A percentile compares a stretch with the other conserved stretches of the same genome.
These are phyloP conservation scores for Fennellomyces sp. DNA, from an alignment of 371 early-diverging fungal genomes.

Conservation along the genomic window DNA sequence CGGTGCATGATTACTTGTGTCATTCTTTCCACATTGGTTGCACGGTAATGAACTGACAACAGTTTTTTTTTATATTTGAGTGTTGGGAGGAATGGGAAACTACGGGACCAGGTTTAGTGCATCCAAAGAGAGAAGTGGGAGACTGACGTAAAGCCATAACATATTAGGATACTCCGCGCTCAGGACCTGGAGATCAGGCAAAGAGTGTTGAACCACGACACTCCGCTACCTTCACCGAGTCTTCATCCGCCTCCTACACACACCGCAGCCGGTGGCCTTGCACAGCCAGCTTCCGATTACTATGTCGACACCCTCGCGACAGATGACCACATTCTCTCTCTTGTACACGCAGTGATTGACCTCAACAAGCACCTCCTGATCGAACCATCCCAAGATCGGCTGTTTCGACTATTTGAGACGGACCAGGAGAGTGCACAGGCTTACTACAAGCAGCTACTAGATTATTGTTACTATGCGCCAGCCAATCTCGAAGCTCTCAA, in stretches of 20 bases:
- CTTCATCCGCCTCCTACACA: conserved; percentile 10
- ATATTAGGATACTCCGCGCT: conserved; percentile 37
- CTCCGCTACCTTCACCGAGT: conserved; percentile 19
- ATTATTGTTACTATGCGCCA: conserved; percentile 35
- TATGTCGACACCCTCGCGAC: conserved; percentile 30
- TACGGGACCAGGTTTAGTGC: too few relatives aligned
- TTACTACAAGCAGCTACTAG: conserved; percentile 37
- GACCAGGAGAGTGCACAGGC: conserved; percentile 33
- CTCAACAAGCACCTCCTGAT: conserved; percentile 55
- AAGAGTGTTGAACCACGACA: conserved; percentile 12
- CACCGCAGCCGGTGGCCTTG: background rate
- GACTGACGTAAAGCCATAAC: too few relatives aligned
- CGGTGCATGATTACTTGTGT: conserved; percentile 65
- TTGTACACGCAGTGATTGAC: conserved; percentile 51
- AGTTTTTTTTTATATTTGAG: too few relatives aligned
- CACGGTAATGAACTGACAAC: conserved; percentile 38
- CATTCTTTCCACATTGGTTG: conserved; percentile 57
- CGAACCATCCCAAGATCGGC: conserved; percentile 42
- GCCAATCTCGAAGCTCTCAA: conserved; percentile 31
- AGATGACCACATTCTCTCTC: conserved; percentile 34
- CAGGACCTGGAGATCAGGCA: conserved; percentile 43
- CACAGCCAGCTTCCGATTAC: conserved; percentile 5
- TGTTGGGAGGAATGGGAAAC: background rate
- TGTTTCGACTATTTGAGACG: conserved; percentile 48
- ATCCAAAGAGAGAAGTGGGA: too few relatives aligned